Evolutionary conservation across 306 rosid genomes (phyloP).

Genomic region (Mucuna pruriens): DNA sequence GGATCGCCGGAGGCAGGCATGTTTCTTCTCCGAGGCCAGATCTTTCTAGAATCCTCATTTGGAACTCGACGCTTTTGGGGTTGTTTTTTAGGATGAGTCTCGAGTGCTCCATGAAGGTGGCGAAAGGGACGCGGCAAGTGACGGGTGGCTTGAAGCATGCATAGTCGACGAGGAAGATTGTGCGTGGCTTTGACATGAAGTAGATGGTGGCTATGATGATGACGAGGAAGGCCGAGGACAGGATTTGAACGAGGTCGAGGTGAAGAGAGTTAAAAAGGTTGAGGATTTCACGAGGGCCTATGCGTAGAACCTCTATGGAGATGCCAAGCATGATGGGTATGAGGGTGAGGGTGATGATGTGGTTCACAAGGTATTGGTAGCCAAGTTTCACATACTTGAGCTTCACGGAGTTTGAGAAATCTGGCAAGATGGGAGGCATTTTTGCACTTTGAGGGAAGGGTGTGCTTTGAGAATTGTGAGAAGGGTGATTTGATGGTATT

Average conservation of each 20-base stretch:
- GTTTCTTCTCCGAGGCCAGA: slow-evolving; percentile 86
- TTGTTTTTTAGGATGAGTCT: slow-evolving; percentile 64
- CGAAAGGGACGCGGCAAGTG: slow-evolving; percentile 80
- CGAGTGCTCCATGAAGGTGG: slow-evolving; percentile 93
- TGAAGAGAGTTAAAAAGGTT: slow-evolving; percentile 61
- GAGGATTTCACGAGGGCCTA: slow-evolving; percentile 71
- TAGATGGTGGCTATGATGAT: slow-evolving; percentile 65
- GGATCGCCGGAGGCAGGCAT: slow-evolving; percentile 72
- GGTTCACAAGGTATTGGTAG: slow-evolving; percentile 80
- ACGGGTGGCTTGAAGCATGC: slow-evolving; percentile 84
- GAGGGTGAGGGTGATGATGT: slow-evolving; percentile 65
- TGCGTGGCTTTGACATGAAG: slow-evolving; percentile 75
- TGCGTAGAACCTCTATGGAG: slow-evolving; percentile 49
- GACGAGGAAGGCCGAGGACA: slow-evolving; percentile 64
- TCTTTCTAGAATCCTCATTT: slow-evolving; percentile 78
- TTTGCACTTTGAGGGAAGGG: background rate
- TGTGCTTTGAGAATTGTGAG: background rate
- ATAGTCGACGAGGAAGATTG: slow-evolving; percentile 74
- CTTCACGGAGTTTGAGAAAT: slow-evolving; percentile 70
- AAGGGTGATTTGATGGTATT: slow-evolving; percentile 6
- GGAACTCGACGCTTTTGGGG: slow-evolving; percentile 84
- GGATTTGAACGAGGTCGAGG: slow-evolving; percentile 58
- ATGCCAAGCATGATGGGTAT: slow-evolving; percentile 57
- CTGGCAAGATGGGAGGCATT: slow-evolving; percentile 69
- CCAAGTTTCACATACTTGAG: slow-evolving; percentile 83